A percentile compares a stretch with the other conserved stretches of the same genome.
Conservation (phyloP, 2,329 filamentous ascomycete species). For the Onygena corvina region DNA sequence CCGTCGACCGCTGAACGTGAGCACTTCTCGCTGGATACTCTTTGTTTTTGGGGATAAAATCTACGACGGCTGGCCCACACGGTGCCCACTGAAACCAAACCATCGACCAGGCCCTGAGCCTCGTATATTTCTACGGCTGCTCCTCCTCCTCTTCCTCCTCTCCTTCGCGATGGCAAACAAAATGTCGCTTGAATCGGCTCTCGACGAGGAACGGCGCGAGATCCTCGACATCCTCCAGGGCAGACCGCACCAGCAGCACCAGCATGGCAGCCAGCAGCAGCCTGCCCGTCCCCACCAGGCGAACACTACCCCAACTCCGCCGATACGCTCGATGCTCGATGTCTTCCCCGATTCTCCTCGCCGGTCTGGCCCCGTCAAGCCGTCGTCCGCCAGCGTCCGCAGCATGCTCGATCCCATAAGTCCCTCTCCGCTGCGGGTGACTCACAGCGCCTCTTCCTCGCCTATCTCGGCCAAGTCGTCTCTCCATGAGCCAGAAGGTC, state of each 20-base stretch:
- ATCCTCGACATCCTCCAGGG: slow-evolving; percentile 58
- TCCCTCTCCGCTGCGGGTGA: slow-evolving; percentile 27
- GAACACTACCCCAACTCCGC: slow-evolving; percentile 48
- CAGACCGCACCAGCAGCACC: slow-evolving; percentile 11
- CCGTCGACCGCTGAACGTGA: no score
- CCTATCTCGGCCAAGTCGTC: slow-evolving; percentile 23
- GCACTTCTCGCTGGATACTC: no score
- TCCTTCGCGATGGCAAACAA: slow-evolving; percentile 16
- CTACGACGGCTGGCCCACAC: no score
- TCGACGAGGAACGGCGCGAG: slow-evolving; percentile 66
- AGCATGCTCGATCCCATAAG: slow-evolving; percentile 30
- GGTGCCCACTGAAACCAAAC: no score
- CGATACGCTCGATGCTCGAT: slow-evolving; percentile 57
- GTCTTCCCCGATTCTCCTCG: slow-evolving; percentile 36
- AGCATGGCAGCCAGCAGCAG: slow-evolving; percentile 18
- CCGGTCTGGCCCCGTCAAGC: slow-evolving; percentile 28
- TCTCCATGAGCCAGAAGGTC: slow-evolving; percentile 27
- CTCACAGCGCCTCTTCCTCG: slow-evolving; percentile 24
- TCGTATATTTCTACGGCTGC: neutral
- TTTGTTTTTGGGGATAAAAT: no score
- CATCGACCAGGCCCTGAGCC: neutral
- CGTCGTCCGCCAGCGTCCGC: slow-evolving; percentile 15
- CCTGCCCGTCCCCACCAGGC: slow-evolving; percentile 42
- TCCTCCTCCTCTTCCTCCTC: neutral
- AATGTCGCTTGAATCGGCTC: slow-evolving; percentile 65